Conservation (phyloP, 345 rosid genomes). For the Pistacia vera region DNA sequence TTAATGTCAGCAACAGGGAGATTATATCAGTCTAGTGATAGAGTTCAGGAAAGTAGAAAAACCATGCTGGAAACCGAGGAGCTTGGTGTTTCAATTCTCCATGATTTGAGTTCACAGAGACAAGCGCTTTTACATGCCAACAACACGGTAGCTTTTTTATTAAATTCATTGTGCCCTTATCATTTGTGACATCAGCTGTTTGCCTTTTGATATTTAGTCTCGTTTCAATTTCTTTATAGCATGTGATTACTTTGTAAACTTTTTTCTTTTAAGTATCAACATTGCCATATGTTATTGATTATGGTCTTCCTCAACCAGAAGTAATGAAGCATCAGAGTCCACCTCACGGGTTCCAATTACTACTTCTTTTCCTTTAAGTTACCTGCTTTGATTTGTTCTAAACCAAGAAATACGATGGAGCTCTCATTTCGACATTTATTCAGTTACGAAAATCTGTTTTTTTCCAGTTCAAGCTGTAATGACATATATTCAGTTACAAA, state of each 20-base stretch:
- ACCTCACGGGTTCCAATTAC: background rate
- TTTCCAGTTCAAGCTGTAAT: background rate
- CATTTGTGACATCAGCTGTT: background rate
- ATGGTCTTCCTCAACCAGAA: background rate
- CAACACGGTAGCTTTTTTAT: conserved; percentile 51
- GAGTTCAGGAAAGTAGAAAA: conserved; percentile 86
- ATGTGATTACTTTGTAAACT: background rate
- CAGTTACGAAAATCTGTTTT: background rate
- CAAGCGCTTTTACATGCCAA: conserved; percentile 80
- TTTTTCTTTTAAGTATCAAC: background rate
- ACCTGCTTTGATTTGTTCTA: background rate
- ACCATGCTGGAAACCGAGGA: conserved; percentile 98
- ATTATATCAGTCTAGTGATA: conserved; percentile 62
- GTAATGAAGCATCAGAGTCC: background rate
- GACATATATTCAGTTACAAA: background rate
- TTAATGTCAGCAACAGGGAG: conserved; percentile 80
- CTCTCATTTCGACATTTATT: background rate
- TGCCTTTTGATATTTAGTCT: background rate
- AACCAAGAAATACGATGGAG: background rate
- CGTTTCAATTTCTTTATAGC: background rate
- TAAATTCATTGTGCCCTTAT: background rate
- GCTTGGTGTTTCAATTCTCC: conserved; percentile 95
- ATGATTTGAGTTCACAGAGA: conserved; percentile 88
- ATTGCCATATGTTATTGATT: background rate
- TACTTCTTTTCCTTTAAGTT: background rate